These are phyloP conservation scores for Teunomyces atbi DNA, from an alignment of 805 yeast species.

Conservation along the genomic window DNA sequence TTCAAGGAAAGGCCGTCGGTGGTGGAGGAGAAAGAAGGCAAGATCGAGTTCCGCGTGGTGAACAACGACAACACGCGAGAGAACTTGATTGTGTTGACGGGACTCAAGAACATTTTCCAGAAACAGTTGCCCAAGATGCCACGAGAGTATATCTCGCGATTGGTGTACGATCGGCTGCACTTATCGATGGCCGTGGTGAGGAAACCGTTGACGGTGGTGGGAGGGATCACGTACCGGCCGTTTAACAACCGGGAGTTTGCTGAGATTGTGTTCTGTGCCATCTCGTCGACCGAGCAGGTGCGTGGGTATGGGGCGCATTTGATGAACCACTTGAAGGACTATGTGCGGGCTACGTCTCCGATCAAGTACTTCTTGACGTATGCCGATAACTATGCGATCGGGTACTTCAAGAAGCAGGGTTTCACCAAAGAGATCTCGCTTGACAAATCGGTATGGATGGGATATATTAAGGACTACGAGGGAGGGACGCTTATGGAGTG, in stretches of 20 bases:
- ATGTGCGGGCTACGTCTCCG: constrained; percentile 83
- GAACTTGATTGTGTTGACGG: constrained; percentile 87
- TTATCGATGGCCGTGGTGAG: constrained; percentile 94
- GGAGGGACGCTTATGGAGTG: constrained; percentile 99
- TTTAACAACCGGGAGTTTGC: constrained; percentile 90
- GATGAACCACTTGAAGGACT: constrained; percentile 97
- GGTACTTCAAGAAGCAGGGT: constrained; percentile 97
- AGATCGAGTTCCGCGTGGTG: constrained; percentile 93
- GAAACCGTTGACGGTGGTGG: constrained; percentile 92
- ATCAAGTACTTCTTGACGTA: constrained; percentile 87
- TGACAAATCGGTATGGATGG: constrained; percentile 91
- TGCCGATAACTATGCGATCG: constrained; percentile 98
- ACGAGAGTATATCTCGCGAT: constrained; percentile 88
- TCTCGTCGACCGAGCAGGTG: constrained; percentile 95
- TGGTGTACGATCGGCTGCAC: constrained; percentile 93
- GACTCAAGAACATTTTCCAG: constrained; percentile 92
- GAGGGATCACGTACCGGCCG: constrained; percentile 96
- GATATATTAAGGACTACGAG: constrained; percentile 97
- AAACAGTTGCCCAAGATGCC: constrained; percentile 99
- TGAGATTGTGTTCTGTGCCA: constrained; percentile 98
- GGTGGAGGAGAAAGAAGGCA: constrained; percentile 87
- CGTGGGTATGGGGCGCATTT: constrained; percentile 98
- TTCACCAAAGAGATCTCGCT: constrained; percentile 92
- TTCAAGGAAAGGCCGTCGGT: constrained; percentile 94
- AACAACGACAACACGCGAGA: constrained; percentile 90